Conservation (phyloP, 202 grass and related monocot genomes). For the Bolboschoenoplectus hybrid region DNA sequence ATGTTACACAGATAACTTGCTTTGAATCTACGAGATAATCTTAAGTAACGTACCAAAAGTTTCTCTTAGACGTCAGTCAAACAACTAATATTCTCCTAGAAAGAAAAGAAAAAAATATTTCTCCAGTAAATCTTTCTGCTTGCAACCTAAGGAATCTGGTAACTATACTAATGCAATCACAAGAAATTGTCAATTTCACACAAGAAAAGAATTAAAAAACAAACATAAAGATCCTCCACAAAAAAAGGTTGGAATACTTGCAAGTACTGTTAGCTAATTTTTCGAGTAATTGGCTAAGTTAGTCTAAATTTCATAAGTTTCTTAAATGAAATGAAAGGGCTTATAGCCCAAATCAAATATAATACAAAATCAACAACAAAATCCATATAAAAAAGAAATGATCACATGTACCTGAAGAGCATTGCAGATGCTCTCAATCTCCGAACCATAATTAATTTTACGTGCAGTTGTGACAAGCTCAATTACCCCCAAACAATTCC, state of each 20-base stretch:
- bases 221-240: not conserved
- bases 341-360: constrained; percentile 8
- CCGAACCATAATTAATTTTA: constrained; percentile 79
- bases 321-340: not conserved
- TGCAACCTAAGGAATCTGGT: not conserved
- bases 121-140: constrained; percentile 8
- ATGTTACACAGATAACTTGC: not conserved
- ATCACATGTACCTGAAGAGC: constrained; percentile 72
- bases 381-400: not conserved
- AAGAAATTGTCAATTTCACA: not conserved
- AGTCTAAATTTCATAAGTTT: not conserved
- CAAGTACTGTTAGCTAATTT: not conserved
- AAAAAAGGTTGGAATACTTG: not conserved
- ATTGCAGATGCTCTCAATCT: constrained; percentile 84
- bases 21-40: not conserved
- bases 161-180: not conserved
- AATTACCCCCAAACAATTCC: constrained; percentile 75
- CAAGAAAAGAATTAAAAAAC: constrained; percentile 6
- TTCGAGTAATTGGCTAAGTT: not conserved
- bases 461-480: constrained; percentile 86
- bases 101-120: not conserved
- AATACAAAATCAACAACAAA: not conserved
- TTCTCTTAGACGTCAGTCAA: not conserved
- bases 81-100: not conserved
- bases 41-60: not conserved